Base-by-base conservation (phyloP, 1,284 basidiomycete species). In the Cystobasidium sp. region DNA sequence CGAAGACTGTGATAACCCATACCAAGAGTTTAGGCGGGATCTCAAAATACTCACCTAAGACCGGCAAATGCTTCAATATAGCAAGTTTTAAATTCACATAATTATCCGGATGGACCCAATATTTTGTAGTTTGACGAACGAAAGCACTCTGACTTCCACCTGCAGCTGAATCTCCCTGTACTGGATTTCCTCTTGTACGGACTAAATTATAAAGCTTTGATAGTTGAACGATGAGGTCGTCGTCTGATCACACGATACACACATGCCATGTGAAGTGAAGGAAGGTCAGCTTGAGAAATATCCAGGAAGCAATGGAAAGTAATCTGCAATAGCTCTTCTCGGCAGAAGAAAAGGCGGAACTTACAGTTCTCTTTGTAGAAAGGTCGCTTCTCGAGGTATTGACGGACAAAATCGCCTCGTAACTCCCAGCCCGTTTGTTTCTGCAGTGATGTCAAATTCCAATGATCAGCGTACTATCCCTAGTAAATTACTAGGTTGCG, bases 121-220 rank as follows among this genome's bases (percentile, higher is more conserved):
- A 99, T 83, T 99, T 99, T 18, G 96, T 99, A 47, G 96, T 99
- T 83, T 97, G 94, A 64, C 96, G 86, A 10, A 98, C 94, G 80
- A 99, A 99, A 0, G 96, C 97, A 80, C 92, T 96, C 84, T 99
- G 96, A 77, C 85, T 91, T 1, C 96, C 96, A 65, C 96, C 96
- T 1, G 96, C 96, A 78, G 90, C 91, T 8, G 94, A 88, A 81
- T 99, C 97, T 20, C 96, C 96, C 76, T 92, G 88, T 1, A 96
- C 89, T 3, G 96, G 96, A 81, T 98, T 91, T 0, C 96, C 96
- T 74, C 97, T 87, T 0, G 96, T 99, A 63, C 96, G 89, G 20
- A 99, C 95, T 46, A 99, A 88, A 82, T 99, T 92, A 80, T 97
- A 99, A 64, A 99, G 84, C 80, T 92, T 93, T 46, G 95, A 98